Percentiles rank a stretch among this genome's conserved stretches.
Evolutionary conservation across 2,329 filamentous ascomycete species (phyloP).

Genomic region (Aspergillus sp.): DNA sequence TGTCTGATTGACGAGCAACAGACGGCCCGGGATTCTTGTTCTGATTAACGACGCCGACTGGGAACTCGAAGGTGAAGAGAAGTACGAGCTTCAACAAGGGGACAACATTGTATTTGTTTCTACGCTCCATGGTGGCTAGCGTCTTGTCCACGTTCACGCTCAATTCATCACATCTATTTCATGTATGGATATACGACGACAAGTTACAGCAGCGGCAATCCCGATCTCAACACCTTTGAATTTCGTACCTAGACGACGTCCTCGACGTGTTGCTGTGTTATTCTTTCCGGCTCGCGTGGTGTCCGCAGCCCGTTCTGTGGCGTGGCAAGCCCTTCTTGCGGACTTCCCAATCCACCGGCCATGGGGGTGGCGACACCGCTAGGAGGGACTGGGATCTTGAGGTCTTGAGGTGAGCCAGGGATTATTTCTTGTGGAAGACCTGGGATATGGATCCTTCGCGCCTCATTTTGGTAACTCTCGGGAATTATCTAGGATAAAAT

Average conservation of each 20-base stretch:
- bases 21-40: constrained; percentile 89
- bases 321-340: constrained; percentile 34
- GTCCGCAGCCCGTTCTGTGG: constrained; percentile 38
- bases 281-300: constrained; percentile 38
- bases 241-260: constrained; percentile 33
- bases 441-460: constrained; percentile 82
- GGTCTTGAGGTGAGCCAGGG: constrained; percentile 71
- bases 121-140: constrained; percentile 82
- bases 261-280: constrained; percentile 40
- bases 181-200: constrained; percentile 1
- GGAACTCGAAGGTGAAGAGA: constrained; percentile 93
- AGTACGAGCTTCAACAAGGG: constrained; percentile 71
- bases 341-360: constrained; percentile 36
- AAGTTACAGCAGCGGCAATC: constrained; percentile 3
- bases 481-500: constrained; percentile 66
- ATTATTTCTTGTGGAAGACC: constrained; percentile 59
- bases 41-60: constrained; percentile 97
- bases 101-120: constrained; percentile 96
- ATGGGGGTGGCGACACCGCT: constrained; percentile 44
- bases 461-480: constrained; percentile 93
- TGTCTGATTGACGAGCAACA: constrained; percentile 35
- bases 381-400: constrained; percentile 67
- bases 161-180: constrained; percentile 1
- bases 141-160: background rate
- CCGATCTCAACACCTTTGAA: background rate